Conservation (phyloP, 2,329 filamentous ascomycete species). For the Fusarium setosum region DNA sequence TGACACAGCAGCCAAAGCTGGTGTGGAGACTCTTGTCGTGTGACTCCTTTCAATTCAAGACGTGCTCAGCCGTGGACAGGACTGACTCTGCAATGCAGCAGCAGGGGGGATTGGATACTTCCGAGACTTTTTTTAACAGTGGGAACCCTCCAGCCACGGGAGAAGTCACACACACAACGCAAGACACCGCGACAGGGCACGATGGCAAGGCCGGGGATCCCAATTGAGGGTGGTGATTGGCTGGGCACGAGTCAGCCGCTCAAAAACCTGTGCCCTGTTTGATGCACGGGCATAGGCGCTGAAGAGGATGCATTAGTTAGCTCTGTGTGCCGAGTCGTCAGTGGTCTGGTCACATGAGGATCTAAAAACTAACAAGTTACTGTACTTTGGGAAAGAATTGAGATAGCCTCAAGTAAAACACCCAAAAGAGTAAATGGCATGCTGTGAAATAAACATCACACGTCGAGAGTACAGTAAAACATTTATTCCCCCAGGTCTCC, state of each 20-base stretch:
- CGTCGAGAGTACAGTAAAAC: no score
- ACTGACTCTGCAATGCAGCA: constrained; percentile 1
- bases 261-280: constrained; percentile 14
- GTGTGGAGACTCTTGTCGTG: constrained; percentile 1
- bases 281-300: constrained; percentile 24
- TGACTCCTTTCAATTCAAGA: neutral
- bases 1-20: neutral
- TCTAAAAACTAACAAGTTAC: no score
- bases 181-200: neutral
- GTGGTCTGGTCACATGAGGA: constrained; percentile 8
- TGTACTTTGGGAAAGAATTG: no score
- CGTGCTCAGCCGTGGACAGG: neutral
- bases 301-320: neutral
- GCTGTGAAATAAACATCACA: no score
- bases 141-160: neutral
- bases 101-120: neutral
- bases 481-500: no score
- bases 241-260: constrained; percentile 22
- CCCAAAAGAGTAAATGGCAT: no score
- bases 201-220: constrained; percentile 14
- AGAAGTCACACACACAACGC: constrained; percentile 13
- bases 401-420: no score
- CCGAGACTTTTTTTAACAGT: constrained; percentile 3
- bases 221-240: constrained; percentile 33
- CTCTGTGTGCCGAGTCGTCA: neutral